phyloP scores from a whole-genome alignment of 768 basidiomycete genomes.

The Amanita polypyramis region DNA sequence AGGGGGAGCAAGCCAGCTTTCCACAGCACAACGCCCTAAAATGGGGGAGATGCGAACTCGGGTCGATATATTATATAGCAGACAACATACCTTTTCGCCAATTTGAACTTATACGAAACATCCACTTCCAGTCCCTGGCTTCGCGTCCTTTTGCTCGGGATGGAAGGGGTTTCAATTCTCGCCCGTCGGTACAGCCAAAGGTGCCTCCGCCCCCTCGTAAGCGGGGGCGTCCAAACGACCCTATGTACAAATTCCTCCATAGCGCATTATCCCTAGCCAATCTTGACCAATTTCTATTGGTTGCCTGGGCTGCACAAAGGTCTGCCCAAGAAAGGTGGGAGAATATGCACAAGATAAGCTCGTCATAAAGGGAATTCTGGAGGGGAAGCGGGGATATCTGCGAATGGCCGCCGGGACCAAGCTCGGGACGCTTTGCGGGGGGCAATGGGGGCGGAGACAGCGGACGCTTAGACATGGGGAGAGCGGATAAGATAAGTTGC shows the following conservation, averaged over 20 bases:
- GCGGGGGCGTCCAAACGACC: constrained; percentile 54
- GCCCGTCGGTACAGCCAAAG: constrained; percentile 41
- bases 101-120: constrained; percentile 78
- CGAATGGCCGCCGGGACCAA: constrained; percentile 14
- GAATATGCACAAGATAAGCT: constrained; percentile 66
- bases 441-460: constrained; percentile 40
- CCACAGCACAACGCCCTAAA: constrained; percentile 55
- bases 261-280: constrained; percentile 62
- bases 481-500: background rate
- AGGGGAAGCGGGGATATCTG: constrained; percentile 23
- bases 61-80: background rate
- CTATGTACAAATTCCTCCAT: constrained; percentile 60
- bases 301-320: constrained; percentile 54
- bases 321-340: constrained; percentile 57
- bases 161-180: constrained; percentile 50
- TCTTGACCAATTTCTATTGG: constrained; percentile 57
- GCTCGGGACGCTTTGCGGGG: constrained; percentile 42
- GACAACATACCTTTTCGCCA: constrained; percentile 61
- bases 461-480: constrained; percentile 46
- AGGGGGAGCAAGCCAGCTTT: constrained; percentile 17
- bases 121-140: constrained; percentile 70
- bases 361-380: constrained; percentile 57
- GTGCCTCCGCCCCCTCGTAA: constrained; percentile 62
- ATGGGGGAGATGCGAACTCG: constrained; percentile 8
- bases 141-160: constrained; percentile 30